These are phyloP conservation scores for Bolboschoenoplectus hybrid DNA, from an alignment of 202 grass and related monocot species.

Conservation along the genomic window DNA sequence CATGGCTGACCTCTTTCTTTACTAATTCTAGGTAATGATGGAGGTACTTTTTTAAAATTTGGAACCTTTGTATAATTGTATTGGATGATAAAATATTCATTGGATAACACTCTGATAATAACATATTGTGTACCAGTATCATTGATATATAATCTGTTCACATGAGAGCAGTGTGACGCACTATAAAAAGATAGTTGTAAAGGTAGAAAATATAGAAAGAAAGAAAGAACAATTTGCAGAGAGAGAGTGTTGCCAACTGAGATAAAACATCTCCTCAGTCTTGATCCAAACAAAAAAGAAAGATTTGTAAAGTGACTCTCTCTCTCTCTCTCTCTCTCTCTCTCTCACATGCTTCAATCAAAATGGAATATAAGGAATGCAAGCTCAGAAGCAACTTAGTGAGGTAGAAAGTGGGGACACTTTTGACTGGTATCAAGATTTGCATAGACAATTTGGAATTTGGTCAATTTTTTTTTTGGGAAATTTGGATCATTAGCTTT, in stretches of 20 bases:
- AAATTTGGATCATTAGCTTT: not conserved
- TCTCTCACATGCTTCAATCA: not conserved
- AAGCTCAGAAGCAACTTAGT: not conserved
- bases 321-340: not conserved
- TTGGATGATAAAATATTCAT: not conserved
- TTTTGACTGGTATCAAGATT: not conserved
- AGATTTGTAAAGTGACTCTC: not conserved
- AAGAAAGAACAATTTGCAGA: slow-evolving; percentile 4
- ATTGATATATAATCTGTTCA: not conserved
- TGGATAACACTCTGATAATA: not conserved
- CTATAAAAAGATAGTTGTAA: not conserved
- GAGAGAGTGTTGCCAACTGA: not conserved
- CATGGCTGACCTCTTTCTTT: slow-evolving; percentile 22
- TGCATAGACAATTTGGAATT: not conserved
- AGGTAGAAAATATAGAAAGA: not conserved
- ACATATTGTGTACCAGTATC: not conserved
- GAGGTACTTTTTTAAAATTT: not conserved
- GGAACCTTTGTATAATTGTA: not conserved
- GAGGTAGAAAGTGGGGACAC: not conserved
- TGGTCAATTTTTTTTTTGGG: not conserved
- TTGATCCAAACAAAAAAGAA: not conserved
- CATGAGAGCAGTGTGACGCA: not conserved
- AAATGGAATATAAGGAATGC: not conserved
- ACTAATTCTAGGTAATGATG: not conserved
- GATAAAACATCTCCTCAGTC: not conserved